Base-by-base conservation (phyloP, 768 basidiomycete species). In the Mrakia hoshinonis region DNA sequence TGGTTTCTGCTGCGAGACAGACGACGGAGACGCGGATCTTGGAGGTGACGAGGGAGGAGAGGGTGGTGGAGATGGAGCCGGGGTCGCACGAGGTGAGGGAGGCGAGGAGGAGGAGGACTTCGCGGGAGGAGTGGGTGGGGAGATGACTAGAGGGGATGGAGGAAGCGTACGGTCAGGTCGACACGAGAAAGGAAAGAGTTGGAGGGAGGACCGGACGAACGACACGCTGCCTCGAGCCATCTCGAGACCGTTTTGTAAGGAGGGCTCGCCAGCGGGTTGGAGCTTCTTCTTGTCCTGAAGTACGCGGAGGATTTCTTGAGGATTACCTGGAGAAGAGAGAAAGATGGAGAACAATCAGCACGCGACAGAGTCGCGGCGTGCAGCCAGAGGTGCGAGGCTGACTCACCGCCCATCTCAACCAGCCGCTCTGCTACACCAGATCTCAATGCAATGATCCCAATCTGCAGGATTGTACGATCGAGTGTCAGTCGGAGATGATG, bases 31-130 rank as follows among this genome's bases (percentile, higher is more conserved):
- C 89, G 49, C 94, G 89, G 67, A 96, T 89, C 77, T 88, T 90
- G 78, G 87, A 88, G 73, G 85, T 85, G 68, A 90, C 82, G 74
- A 92, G 92, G 2, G 85, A 84, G n/a, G 89, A 85, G n/a, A 99
- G 83, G 0, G 93, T 93, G 73, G 94, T 89, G 74, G 95, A 92
- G 72, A 99, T 92, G 74, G 95, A 96, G 26, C 92, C 91, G 6
- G 96, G 96, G 77, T 99, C 96, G 78, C 92, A 92, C 1, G 93
- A 96, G 1, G 96, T 98, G 36, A 99, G 81, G 7, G 94, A 95
- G 34, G 96, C 94, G 77, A 94, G 97, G 48, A 98, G 86, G 75
- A 96, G 85, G 65, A 97, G 82, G 55, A 95, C 91, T 81, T 99
- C 96, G 46, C 94, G 88, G 0, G 96, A 98, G 18, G 94, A 95